phyloP scores from a whole-genome alignment of 2,329 filamentous ascomycete genomes.

The Chrysoporthe austroafricana region DNA sequence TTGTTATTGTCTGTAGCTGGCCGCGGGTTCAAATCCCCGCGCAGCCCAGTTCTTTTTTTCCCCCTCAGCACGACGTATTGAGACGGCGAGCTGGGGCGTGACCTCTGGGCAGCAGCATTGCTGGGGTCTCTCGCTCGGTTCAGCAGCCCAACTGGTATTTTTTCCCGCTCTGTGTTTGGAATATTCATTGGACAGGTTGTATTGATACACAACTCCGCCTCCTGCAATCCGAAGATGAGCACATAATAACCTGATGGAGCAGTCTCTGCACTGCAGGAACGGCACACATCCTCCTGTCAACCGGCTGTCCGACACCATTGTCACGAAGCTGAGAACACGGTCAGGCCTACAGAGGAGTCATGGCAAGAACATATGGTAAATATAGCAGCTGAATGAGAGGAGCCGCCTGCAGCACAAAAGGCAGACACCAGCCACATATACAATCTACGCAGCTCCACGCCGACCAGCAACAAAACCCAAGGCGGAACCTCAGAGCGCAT shows the following conservation, averaged over 20 bases:
- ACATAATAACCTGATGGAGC: not conserved
- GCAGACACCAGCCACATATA: not conserved
- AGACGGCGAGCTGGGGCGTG: not conserved
- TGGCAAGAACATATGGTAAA: not conserved
- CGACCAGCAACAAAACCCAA: not conserved
- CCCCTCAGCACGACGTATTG: no score
- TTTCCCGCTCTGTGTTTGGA: not conserved
- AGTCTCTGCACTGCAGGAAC: not conserved
- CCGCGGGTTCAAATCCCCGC: no score
- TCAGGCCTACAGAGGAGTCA: not conserved
- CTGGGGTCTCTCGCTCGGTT: not conserved
- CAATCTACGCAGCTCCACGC: not conserved
- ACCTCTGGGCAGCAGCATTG: not conserved
- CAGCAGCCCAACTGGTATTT: not conserved
- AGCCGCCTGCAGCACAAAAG: not conserved
- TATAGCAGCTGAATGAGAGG: not conserved
- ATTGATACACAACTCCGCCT: not conserved
- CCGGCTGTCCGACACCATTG: not conserved
- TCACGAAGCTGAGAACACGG: not conserved
- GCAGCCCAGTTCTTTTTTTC: not conserved
- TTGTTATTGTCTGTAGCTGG: no score
- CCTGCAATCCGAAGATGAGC: not conserved
- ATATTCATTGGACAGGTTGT: not conserved
- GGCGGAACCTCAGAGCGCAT: constrained; percentile 1
- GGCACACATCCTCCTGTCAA: not conserved